Percentiles rank a stretch among this genome's conserved stretches.
Conservation (phyloP, 2,329 filamentous ascomycete species). For the Penicillium sp. region DNA sequence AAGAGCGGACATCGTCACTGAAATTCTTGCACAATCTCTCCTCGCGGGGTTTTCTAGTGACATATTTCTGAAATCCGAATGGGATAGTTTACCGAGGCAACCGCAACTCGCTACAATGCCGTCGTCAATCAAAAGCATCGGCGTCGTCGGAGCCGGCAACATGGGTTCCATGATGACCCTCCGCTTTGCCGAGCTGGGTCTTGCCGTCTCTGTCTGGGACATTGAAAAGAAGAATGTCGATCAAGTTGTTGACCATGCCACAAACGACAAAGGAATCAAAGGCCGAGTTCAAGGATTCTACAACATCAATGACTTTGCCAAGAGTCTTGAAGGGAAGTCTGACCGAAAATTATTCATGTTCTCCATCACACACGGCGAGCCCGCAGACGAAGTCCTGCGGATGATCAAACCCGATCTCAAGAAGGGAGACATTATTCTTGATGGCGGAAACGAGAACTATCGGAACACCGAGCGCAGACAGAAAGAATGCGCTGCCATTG, state of each 20-base stretch:
- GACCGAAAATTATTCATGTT: slow-evolving; percentile 42
- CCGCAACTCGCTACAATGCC: slow-evolving; percentile 19
- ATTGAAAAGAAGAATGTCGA: slow-evolving; percentile 37
- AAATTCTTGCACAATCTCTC: background rate
- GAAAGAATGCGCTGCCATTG: slow-evolving; percentile 55
- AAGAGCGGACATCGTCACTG: slow-evolving; percentile 2
- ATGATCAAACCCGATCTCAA: slow-evolving; percentile 54
- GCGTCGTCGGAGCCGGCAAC: slow-evolving; percentile 43
- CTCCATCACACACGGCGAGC: slow-evolving; percentile 42
- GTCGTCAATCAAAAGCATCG: slow-evolving; percentile 36
- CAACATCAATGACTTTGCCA: slow-evolving; percentile 38
- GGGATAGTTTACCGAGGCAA: background rate
- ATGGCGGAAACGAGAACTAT: slow-evolving; percentile 70
- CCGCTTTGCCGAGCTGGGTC: slow-evolving; percentile 41
- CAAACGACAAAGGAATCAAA: slow-evolving; percentile 25
- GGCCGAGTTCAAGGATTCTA: slow-evolving; percentile 37
- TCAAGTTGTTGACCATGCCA: slow-evolving; percentile 27
- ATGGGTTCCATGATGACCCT: slow-evolving; percentile 48
- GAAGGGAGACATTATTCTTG: slow-evolving; percentile 66
- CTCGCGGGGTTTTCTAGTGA: background rate
- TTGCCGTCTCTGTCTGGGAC: slow-evolving; percentile 44
- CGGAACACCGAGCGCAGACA: slow-evolving; percentile 65
- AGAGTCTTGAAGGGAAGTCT: slow-evolving; percentile 34
- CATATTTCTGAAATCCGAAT: background rate
- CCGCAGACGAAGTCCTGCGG: slow-evolving; percentile 38